Base-by-base conservation (phyloP, 257 asterid genomes). In the Fraxinus anomala region DNA sequence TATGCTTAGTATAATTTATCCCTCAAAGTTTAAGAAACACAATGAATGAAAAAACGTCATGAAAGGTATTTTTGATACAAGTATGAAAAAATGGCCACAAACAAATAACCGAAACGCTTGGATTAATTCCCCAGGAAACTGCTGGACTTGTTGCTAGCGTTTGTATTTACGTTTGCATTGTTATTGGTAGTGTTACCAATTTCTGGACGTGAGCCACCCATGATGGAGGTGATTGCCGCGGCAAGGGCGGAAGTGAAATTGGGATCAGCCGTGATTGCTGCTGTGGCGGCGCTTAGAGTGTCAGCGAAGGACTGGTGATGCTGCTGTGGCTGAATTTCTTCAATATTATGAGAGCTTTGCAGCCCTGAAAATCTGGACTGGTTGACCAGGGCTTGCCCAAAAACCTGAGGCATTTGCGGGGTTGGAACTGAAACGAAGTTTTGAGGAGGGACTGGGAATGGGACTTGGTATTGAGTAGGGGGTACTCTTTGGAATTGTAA, bases 161-260 rank as follows among this genome's bases (percentile, higher is more conserved):
- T 80, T 79, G 83, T 81, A 81, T 82, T 85, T 82, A 80, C 80
- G 82, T 73, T 80, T 79, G 68, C 14, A 79, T 79, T 72, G 83
- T 74, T 80, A 75, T 65, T 83, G 65, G 82, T 72, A 28, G 81
- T 49, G 31, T 68, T 65, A 61, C 39, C 21, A 81, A 73, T 80
- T 39, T 69, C 82, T 1, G 85, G 83, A 1, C 89, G 88, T 14
- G 89, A 76, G 19, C 96, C 96, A 33, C 94, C 92, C 34, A 96
- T 92, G 71, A 96, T 88, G 85, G 94, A 89, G 26, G 92, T 77
- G 76, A 94, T 92, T 26, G 98, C 98, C 0, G 98, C 97, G 0
- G 97, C 97, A 0, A 96, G 92, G 47, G 96, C 98, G 0, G 97
- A 97, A 0, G 97, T 91, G 77, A 96, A 96, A 77, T 96, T 91